Percentiles rank a stretch among this genome's conserved stretches.
phyloP scores from a whole-genome alignment of 1,284 basidiomycete genomes.

The Fomes fomentarius region DNA sequence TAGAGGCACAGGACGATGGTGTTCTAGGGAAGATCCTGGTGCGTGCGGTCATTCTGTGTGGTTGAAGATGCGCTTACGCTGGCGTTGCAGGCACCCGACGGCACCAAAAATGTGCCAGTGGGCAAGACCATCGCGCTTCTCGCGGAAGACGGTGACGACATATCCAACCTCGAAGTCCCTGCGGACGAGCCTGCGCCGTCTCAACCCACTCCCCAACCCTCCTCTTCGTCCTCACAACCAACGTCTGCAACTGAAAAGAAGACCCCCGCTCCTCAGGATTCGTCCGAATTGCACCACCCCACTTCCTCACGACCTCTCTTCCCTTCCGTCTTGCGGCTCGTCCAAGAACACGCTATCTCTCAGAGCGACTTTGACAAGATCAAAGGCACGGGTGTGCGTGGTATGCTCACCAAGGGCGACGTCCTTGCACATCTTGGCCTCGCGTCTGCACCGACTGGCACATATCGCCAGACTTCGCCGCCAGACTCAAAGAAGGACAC shows the following conservation, averaged over 20 bases:
- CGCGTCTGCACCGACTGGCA: slow-evolving; percentile 78
- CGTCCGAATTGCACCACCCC: slow-evolving; percentile 37
- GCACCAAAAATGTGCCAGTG: slow-evolving; percentile 85
- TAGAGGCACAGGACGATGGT: slow-evolving; percentile 98
- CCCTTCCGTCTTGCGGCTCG: slow-evolving; percentile 76
- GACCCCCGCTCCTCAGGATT: slow-evolving; percentile 27
- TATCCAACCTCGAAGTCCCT: slow-evolving; percentile 82
- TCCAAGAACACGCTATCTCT: slow-evolving; percentile 60
- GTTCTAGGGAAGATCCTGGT: slow-evolving; percentile 93
- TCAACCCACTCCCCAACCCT: neutral
- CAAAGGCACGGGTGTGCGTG: slow-evolving; percentile 80
- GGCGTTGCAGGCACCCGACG: slow-evolving; percentile 67
- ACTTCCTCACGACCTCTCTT: slow-evolving; percentile 68
- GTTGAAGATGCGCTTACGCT: neutral
- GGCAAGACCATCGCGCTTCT: slow-evolving; percentile 90
- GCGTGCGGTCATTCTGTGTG: slow-evolving; percentile 29
- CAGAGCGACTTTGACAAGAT: slow-evolving; percentile 60
- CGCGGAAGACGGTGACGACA: slow-evolving; percentile 96
- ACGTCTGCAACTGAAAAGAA: slow-evolving; percentile 26
- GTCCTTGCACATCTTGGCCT: slow-evolving; percentile 82
- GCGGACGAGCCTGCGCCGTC: slow-evolving; percentile 43
- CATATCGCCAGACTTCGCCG: slow-evolving; percentile 54
- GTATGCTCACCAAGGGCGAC: slow-evolving; percentile 92
- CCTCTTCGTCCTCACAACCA: slow-evolving; percentile 11
- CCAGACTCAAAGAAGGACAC: slow-evolving; percentile 40